A percentile compares a stretch with the other conserved stretches of the same genome.
Conservation (phyloP, 2,329 filamentous ascomycete species). For the Biscogniauxia mediterranea region DNA sequence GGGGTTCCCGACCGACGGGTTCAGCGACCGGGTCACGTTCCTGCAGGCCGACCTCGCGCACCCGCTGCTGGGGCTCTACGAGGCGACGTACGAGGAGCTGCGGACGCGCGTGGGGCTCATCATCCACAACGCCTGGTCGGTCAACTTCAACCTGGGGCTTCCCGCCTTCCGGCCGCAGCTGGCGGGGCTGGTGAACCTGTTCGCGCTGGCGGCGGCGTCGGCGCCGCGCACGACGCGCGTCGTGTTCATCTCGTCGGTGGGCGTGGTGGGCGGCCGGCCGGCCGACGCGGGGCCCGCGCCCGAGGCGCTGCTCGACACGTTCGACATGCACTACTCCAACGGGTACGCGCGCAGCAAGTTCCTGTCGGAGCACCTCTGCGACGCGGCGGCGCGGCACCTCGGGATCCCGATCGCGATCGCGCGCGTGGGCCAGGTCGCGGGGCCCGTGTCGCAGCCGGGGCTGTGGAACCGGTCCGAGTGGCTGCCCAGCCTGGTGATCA, state of each 20-base stretch:
- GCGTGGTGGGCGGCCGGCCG: slow-evolving; percentile 10
- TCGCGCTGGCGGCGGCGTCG: slow-evolving; percentile 16
- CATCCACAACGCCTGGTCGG: slow-evolving; percentile 27
- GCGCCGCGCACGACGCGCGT: slow-evolving; percentile 6
- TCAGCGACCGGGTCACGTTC: slow-evolving; percentile 23
- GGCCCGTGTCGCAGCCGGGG: slow-evolving; percentile 21
- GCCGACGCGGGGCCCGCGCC: slow-evolving; percentile 8
- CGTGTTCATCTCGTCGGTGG: slow-evolving; percentile 25
- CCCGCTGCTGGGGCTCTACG: slow-evolving; percentile 19
- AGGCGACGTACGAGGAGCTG: slow-evolving; percentile 13
- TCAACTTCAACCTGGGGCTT: slow-evolving; percentile 26
- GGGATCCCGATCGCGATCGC: slow-evolving; percentile 14
- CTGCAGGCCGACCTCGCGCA: slow-evolving; percentile 17
- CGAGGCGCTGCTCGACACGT: slow-evolving; percentile 14
- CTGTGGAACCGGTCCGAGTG: slow-evolving; percentile 43
- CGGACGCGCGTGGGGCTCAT: slow-evolving; percentile 13
- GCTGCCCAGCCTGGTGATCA: slow-evolving; percentile 41
- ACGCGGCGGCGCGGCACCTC: slow-evolving; percentile 19
- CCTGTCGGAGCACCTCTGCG: slow-evolving; percentile 26
- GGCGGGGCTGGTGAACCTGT: slow-evolving; percentile 20
- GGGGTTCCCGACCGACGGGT: neutral
- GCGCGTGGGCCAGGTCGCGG: slow-evolving; percentile 32
- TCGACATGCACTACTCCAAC: slow-evolving; percentile 9
- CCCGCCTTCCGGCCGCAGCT: slow-evolving; percentile 22
- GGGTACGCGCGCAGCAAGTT: slow-evolving; percentile 31